A percentile compares a stretch with the other conserved stretches of the same genome.
Evolutionary conservation across 495 filamentous ascomycete genomes (phyloP).

Genomic region (Penicillium maclennaniae): DNA sequence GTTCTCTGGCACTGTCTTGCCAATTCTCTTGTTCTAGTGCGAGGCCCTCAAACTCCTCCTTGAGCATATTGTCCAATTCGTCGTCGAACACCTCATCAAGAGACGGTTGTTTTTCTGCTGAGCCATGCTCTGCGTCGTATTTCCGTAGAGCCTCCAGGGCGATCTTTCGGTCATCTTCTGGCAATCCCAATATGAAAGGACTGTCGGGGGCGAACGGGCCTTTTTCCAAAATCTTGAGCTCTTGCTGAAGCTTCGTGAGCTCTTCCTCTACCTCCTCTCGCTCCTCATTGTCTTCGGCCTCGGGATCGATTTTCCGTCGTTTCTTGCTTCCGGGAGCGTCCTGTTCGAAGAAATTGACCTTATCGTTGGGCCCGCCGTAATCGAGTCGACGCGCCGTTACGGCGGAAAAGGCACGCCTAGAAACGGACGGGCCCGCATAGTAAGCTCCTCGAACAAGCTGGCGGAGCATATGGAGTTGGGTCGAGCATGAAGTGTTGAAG

Average conservation of each 20-base stretch:
- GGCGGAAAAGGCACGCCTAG: constrained; percentile 32
- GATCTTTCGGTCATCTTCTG: constrained; percentile 37
- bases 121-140: constrained; percentile 33
- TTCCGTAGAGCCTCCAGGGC: constrained; percentile 42
- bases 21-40: constrained; percentile 40
- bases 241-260: constrained; percentile 49
- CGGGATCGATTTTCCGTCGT: constrained; percentile 42
- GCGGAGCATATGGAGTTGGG: constrained; percentile 46
- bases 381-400: constrained; percentile 33
- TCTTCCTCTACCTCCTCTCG: constrained; percentile 41
- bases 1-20: constrained; percentile 22
- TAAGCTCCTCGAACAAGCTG: constrained; percentile 45
- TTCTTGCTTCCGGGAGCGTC: constrained; percentile 31
- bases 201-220: constrained; percentile 42
- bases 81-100: constrained; percentile 43
- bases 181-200: constrained; percentile 38
- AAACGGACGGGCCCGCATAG: constrained; percentile 33
- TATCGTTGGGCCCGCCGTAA: constrained; percentile 42
- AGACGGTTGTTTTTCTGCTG: constrained; percentile 19
- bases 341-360: constrained; percentile 45
- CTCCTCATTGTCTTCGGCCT: constrained; percentile 49
- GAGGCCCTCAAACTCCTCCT: constrained; percentile 40
- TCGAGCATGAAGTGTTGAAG: constrained; percentile 8
- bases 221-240: constrained; percentile 47
- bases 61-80: constrained; percentile 42